phyloP scores from a whole-genome alignment of 352 stramenopile species.

The Phytopythium helicoides region DNA sequence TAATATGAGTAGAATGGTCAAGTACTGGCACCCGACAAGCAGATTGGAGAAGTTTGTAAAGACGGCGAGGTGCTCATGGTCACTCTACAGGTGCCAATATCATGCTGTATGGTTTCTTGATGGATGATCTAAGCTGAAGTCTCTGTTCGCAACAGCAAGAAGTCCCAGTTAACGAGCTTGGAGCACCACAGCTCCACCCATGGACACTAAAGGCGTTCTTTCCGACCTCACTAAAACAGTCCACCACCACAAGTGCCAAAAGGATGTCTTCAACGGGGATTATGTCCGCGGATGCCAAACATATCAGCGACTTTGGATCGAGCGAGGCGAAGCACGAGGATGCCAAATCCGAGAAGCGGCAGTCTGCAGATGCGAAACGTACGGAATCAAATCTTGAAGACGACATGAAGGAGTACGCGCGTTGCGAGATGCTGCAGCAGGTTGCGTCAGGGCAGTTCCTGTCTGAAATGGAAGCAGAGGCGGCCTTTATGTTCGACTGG shows the following conservation, averaged over 20 bases:
- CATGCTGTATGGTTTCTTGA: too few species aligned
- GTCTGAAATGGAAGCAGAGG: slow-evolving; percentile 76
- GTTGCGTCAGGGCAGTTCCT: slow-evolving; percentile 77
- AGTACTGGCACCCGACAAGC: slow-evolving; percentile 43
- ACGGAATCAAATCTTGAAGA: slow-evolving; percentile 17
- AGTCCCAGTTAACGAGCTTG: slow-evolving; percentile 81
- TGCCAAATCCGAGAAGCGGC: slow-evolving; percentile 15
- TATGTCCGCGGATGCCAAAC: slow-evolving; percentile 2
- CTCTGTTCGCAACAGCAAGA: slow-evolving; percentile 43
- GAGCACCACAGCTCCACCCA: slow-evolving; percentile 53
- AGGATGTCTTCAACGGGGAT: background rate
- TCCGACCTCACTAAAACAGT: slow-evolving; percentile 22
- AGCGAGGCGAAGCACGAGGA: slow-evolving; percentile 16
- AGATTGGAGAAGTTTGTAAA: slow-evolving; percentile 62
- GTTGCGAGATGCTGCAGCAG: slow-evolving; percentile 66
- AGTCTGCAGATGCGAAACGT: background rate
- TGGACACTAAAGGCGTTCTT: slow-evolving; percentile 71
- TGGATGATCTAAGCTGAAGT: background rate
- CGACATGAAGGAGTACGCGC: slow-evolving; percentile 64
- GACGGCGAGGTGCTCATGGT: slow-evolving; percentile 71
- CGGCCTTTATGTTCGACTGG: slow-evolving; percentile 82
- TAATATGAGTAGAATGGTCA: slow-evolving; percentile 24
- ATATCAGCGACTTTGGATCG: too few species aligned
- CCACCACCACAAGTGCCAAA: background rate
- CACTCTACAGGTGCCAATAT: slow-evolving; percentile 61